Conservation (phyloP, 1,139 yeast species). For the Meyerozyma sp. region DNA sequence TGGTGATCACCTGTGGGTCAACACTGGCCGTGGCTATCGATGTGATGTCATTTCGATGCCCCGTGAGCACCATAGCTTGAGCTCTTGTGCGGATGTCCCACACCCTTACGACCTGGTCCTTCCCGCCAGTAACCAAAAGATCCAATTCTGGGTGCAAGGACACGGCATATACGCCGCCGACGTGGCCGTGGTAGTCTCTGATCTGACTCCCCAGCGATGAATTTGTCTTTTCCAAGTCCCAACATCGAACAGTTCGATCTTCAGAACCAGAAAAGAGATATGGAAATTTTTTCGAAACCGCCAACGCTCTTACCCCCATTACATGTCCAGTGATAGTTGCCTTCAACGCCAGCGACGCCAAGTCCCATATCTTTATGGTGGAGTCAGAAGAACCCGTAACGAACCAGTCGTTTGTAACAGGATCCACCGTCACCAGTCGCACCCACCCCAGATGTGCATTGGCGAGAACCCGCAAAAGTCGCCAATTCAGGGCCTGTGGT, state of each 20-base stretch:
- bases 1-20: slow-evolving; percentile 82
- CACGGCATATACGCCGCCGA: slow-evolving; percentile 81
- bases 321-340: slow-evolving; percentile 86
- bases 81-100: slow-evolving; percentile 90
- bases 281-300: slow-evolving; percentile 70
- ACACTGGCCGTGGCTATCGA: slow-evolving; percentile 60
- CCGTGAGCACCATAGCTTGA: slow-evolving; percentile 72
- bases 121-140: slow-evolving; percentile 81
- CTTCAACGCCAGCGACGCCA: slow-evolving; percentile 65
- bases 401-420: slow-evolving; percentile 79
- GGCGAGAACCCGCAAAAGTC: slow-evolving; percentile 64
- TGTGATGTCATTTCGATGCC: slow-evolving; percentile 75
- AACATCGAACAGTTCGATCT: slow-evolving; percentile 90
- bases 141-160: slow-evolving; percentile 86
- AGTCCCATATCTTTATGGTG: slow-evolving; percentile 88
- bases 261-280: slow-evolving; percentile 91
- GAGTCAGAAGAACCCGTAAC: slow-evolving; percentile 88
- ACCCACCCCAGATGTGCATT: slow-evolving; percentile 95
- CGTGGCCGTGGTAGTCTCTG: slow-evolving; percentile 90
- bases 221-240: slow-evolving; percentile 89
- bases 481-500: slow-evolving; percentile 38
- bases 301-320: slow-evolving; percentile 80
- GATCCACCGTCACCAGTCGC: slow-evolving; percentile 72
- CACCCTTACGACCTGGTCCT: slow-evolving; percentile 80
- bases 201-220: slow-evolving; percentile 50